A percentile compares a stretch with the other conserved stretches of the same genome.
Evolutionary conservation across 2,329 filamentous ascomycete species (phyloP).

Genomic region (Phoma herbarum): DNA sequence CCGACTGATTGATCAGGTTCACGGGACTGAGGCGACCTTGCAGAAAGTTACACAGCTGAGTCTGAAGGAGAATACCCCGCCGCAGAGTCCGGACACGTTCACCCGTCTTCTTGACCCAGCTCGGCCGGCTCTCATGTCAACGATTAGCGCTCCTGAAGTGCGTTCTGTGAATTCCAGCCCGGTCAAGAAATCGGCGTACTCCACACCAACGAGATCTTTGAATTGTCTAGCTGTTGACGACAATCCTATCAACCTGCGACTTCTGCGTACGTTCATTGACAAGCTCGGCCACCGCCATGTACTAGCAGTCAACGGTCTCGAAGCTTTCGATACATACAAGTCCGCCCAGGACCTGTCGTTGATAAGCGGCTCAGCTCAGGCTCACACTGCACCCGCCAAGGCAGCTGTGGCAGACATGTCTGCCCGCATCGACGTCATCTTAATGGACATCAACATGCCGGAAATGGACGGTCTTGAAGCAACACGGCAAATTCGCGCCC

Average conservation of each 20-base stretch:
- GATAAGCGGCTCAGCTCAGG: slow-evolving; percentile 8
- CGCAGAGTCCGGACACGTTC: slow-evolving; percentile 20
- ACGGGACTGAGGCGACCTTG: slow-evolving; percentile 24
- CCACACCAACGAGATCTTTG: slow-evolving; percentile 30
- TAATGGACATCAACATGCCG: slow-evolving; percentile 52
- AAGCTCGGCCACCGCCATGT: slow-evolving; percentile 46
- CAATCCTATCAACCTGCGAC: slow-evolving; percentile 52
- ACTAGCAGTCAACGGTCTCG: slow-evolving; percentile 49
- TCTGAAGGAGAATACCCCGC: slow-evolving; percentile 40
- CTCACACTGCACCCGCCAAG: slow-evolving; percentile 12
- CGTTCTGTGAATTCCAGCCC: slow-evolving; percentile 30
- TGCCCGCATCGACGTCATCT: slow-evolving; percentile 40
- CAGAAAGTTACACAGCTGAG: slow-evolving; percentile 35
- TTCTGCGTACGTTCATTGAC: slow-evolving; percentile 48
- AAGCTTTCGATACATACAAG: slow-evolving; percentile 47
- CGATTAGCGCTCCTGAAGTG: slow-evolving; percentile 46
- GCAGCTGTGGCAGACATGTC: slow-evolving; percentile 9
- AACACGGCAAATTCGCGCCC: slow-evolving; percentile 52
- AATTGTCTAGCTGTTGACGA: slow-evolving; percentile 52
- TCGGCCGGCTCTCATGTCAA: slow-evolving; percentile 40
- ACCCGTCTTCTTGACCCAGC: slow-evolving; percentile 19
- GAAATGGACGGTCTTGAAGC: slow-evolving; percentile 54
- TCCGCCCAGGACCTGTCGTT: slow-evolving; percentile 20
- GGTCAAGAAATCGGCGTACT: slow-evolving; percentile 30
- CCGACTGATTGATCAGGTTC: slow-evolving; percentile 24